Evolutionary conservation across 2,329 filamentous ascomycete genomes (phyloP), one percentile per base, ranked within the genome.

Genomic region (Alternaria tenuissima): DNA sequence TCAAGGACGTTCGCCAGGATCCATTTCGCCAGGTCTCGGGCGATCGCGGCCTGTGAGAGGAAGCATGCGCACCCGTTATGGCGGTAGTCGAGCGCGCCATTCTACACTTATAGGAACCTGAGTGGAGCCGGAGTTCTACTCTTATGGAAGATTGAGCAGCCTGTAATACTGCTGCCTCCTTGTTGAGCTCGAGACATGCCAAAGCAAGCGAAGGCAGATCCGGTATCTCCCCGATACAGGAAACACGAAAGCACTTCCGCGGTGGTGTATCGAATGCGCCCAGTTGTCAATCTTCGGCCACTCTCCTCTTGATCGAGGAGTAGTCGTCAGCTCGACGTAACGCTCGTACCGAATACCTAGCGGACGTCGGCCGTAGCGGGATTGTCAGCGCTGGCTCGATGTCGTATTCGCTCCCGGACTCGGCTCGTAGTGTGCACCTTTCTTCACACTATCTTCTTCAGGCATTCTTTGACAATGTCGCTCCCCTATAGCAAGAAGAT

Each of bases 141-240:
- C 1, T 38, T 14, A 1, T n/a, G 7, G 7, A n/a, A 7, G 16
- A 2, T 0, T n/a, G 5, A 6, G 1, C 2, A 38, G 34, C 1
- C 7, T 5, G 16, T 38, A 1, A 3, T 38, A 18, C 34, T 14
- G 34, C 34, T 38, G 34, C 28, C n/a, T 48, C 0, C 7, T 4
- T 48, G 32, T 34, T n/a, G 28, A 24, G 46, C 34, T 48, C 24
- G 18, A 48, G 32, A 30, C 12, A 4, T 34, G 6, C 20, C 8
- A 7, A 14, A 18, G 2, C 20, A 48, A 48, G 30, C 30, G 18
- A 22, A 9, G 2, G 8, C 14, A n/a, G 3, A 3, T n/a, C 28
- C 9, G 22, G 44, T 5, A 34, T 48, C 22, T 24, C 22, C 2
- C n/a, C 28, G 34, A 34, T 34, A 48, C 20, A 48, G 28, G 12